Conservation (phyloP, 305 asterid species). For the Nicotiana rustica region DNA sequence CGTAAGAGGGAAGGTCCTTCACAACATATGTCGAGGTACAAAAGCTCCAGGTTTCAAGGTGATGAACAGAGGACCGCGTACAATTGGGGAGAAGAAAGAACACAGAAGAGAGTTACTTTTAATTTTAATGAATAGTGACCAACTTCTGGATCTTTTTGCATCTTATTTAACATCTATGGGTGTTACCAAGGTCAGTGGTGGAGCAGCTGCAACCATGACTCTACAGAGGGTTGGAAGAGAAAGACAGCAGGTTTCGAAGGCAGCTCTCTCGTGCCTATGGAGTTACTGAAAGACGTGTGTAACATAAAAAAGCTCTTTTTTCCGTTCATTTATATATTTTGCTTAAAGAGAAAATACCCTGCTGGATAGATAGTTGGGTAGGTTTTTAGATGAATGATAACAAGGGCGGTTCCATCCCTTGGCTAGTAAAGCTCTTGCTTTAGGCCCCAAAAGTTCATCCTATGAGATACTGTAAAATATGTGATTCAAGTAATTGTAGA, state of each 20-base stretch:
- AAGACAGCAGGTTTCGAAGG: constrained; percentile 1
- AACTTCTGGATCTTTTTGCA: constrained; percentile 27
- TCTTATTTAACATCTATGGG: constrained; percentile 5
- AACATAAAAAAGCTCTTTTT: constrained; percentile 18
- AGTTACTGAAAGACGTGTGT: not conserved
- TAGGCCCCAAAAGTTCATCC: no score
- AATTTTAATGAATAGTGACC: constrained; percentile 27
- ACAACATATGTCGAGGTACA: constrained; percentile 59
- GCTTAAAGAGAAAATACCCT: constrained; percentile 20
- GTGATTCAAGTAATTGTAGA: no score
- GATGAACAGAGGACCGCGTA: constrained; percentile 48
- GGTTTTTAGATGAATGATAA: not conserved
- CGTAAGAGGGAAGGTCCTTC: constrained; percentile 77
- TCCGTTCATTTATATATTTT: not conserved
- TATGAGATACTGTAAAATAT: no score
- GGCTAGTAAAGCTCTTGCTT: no score
- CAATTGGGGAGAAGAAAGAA: constrained; percentile 43
- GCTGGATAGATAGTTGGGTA: constrained; percentile 24
- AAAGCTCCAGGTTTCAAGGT: constrained; percentile 65
- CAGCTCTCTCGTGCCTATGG: constrained; percentile 12
- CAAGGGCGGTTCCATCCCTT: no score
- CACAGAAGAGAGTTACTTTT: constrained; percentile 34
- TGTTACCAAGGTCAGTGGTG: not conserved
- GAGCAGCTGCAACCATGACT: constrained; percentile 31
- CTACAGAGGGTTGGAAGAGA: not conserved